phyloP scores from a whole-genome alignment of 208 protist genomes.

The Trichomonas gallinae region DNA sequence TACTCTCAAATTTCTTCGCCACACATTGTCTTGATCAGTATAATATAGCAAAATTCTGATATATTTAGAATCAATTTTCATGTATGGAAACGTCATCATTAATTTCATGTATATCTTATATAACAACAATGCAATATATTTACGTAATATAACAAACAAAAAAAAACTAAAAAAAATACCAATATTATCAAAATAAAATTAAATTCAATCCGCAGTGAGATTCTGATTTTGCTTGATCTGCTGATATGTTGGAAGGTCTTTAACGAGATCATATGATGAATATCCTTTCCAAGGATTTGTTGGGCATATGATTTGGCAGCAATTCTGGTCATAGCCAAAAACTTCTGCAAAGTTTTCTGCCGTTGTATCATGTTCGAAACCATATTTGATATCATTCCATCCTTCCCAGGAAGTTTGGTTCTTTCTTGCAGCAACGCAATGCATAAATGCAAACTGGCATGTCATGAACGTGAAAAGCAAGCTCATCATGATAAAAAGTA shows the following conservation, averaged over 20 bases:
- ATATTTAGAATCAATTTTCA: too few species aligned
- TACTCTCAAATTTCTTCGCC: too few species aligned
- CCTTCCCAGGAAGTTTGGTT: not conserved
- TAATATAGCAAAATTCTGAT: too few species aligned
- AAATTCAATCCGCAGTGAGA: too few species aligned
- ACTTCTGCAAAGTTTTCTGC: not conserved
- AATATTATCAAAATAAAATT: too few species aligned
- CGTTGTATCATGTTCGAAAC: not conserved
- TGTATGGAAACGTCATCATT: too few species aligned
- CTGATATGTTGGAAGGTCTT: not conserved
- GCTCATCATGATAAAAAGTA: not conserved
- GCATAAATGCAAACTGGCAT: not conserved
- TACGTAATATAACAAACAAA: too few species aligned
- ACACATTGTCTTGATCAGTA: too few species aligned
- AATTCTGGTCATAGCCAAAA: not conserved
- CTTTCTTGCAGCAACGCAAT: not conserved
- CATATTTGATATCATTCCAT: not conserved
- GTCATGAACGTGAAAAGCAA: not conserved
- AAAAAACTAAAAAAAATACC: too few species aligned
- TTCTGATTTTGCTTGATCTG: not conserved
- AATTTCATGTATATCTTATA: too few species aligned
- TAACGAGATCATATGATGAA: not conserved
- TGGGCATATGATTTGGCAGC: not conserved
- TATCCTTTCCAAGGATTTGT: not conserved
- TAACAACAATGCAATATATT: too few species aligned